phyloP scores from a whole-genome alignment of 2,329 filamentous ascomycete genomes.

The Coleophoma crateriformis region DNA sequence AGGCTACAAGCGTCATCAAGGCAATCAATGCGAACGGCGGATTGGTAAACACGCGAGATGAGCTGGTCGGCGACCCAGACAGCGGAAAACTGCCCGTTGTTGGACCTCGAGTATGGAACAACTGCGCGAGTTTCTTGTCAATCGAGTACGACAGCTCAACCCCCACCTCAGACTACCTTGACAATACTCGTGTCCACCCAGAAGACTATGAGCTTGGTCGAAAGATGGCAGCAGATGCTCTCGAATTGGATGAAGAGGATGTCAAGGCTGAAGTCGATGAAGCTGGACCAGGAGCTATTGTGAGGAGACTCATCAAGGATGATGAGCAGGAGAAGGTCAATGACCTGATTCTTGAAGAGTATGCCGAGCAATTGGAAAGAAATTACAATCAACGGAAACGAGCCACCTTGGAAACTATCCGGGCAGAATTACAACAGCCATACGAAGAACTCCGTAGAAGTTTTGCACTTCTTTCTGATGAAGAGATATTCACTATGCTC shows the following conservation, averaged over 20 bases:
- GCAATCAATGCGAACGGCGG: conserved; percentile 90
- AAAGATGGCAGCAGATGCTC: conserved; percentile 96
- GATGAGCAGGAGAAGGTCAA: conserved; percentile 93
- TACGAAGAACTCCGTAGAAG: conserved; percentile 90
- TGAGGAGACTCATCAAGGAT: conserved; percentile 91
- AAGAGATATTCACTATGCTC: conserved; percentile 92
- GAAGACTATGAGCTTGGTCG: conserved; percentile 97
- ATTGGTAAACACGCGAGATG: conserved; percentile 74
- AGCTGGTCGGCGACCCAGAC: conserved; percentile 84
- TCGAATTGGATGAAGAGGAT: conserved; percentile 96
- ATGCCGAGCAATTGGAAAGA: conserved; percentile 88
- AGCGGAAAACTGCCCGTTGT: conserved; percentile 74
- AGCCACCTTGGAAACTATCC: conserved; percentile 92
- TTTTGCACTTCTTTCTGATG: conserved; percentile 63
- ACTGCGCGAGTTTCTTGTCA: conserved; percentile 92
- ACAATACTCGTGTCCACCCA: conserved; percentile 94
- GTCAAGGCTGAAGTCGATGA: conserved; percentile 92
- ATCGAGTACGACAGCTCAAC: conserved; percentile 84
- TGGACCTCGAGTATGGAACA: conserved; percentile 88
- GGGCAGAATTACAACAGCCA: conserved; percentile 83
- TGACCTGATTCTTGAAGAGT: conserved; percentile 92
- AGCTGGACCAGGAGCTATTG: conserved; percentile 82
- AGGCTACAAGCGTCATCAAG: conserved; percentile 79
- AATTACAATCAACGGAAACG: conserved; percentile 94
- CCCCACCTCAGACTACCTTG: conserved; percentile 80